Percentiles rank a stretch among this genome's conserved stretches.
phyloP scores from a whole-genome alignment of 2,329 filamentous ascomycete genomes.

The Sclerotinia minor region DNA sequence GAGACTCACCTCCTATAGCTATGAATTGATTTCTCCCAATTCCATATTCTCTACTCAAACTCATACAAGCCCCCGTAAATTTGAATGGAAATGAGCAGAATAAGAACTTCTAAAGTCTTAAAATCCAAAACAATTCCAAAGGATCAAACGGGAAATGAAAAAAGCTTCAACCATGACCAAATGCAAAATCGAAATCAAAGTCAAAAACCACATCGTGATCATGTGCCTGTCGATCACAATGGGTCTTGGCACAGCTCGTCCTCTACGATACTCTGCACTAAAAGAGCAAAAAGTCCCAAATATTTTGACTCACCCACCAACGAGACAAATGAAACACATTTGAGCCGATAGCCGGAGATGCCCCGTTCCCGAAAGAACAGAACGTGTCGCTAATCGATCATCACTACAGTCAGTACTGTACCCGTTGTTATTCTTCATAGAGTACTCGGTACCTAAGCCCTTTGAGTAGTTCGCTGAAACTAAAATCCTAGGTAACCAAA shows the following conservation, averaged over 20 bases:
- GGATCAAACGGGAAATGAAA: neutral
- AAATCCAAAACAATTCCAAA: neutral
- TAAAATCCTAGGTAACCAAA: neutral
- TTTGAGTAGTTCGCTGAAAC: neutral
- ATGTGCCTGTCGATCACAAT: slow-evolving; percentile 6
- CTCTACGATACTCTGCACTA: neutral
- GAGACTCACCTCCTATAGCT: too few relatives aligned
- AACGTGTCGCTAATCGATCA: neutral
- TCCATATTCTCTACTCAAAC: neutral
- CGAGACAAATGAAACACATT: neutral
- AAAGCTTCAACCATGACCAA: neutral
- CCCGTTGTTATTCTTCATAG: neutral
- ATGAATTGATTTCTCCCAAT: too few relatives aligned
- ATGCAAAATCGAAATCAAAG: neutral
- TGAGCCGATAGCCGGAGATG: slow-evolving; percentile 3
- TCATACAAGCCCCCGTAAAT: neutral
- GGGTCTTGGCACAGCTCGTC: neutral
- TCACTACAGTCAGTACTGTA: neutral
- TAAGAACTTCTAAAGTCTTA: neutral
- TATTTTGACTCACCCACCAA: neutral
- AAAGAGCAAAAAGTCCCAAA: neutral
- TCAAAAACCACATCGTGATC: slow-evolving; percentile 1
- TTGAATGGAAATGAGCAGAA: neutral
- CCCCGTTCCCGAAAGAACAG: neutral
- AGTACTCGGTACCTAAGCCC: neutral